Evolutionary conservation across 140 eudicot species (phyloP).

Genomic region (Cichorium intybus): DNA sequence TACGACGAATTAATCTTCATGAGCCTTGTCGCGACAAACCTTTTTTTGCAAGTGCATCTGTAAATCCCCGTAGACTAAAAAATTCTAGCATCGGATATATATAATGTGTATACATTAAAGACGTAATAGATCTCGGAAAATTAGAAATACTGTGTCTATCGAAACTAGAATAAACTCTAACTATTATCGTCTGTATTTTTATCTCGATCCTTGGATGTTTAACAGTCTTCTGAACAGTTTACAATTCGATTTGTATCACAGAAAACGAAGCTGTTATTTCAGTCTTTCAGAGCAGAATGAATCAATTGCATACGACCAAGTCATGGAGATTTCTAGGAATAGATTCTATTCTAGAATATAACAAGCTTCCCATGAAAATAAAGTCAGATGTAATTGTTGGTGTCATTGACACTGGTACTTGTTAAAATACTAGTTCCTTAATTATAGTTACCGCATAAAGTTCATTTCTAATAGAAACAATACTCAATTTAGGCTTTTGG

Average conservation of each 20-base stretch:
- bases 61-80: neutral
- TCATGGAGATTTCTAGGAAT: slow-evolving; percentile 52
- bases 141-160: too few relatives aligned
- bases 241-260: slow-evolving; percentile 18
- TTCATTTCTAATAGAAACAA: neutral
- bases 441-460: neutral
- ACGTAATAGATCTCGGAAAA: too few relatives aligned
- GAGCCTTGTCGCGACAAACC: too few relatives aligned
- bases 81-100: neutral
- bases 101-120: neutral
- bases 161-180: too few relatives aligned
- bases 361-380: slow-evolving; percentile 23
- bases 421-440: neutral
- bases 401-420: slow-evolving; percentile 60
- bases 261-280: slow-evolving; percentile 52
- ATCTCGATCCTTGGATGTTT: neutral
- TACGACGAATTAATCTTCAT: too few relatives aligned
- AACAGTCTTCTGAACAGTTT: neutral
- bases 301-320: slow-evolving; percentile 47
- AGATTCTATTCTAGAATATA: slow-evolving; percentile 34
- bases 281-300: slow-evolving; percentile 50
- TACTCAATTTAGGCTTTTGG: slow-evolving; percentile 53
- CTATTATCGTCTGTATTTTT: too few relatives aligned
- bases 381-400: slow-evolving; percentile 53
- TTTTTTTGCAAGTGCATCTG: too few relatives aligned